Evolutionary conservation across 2,329 filamentous ascomycete genomes (phyloP).

Genomic region (Pseudogymnoascus sp.): DNA sequence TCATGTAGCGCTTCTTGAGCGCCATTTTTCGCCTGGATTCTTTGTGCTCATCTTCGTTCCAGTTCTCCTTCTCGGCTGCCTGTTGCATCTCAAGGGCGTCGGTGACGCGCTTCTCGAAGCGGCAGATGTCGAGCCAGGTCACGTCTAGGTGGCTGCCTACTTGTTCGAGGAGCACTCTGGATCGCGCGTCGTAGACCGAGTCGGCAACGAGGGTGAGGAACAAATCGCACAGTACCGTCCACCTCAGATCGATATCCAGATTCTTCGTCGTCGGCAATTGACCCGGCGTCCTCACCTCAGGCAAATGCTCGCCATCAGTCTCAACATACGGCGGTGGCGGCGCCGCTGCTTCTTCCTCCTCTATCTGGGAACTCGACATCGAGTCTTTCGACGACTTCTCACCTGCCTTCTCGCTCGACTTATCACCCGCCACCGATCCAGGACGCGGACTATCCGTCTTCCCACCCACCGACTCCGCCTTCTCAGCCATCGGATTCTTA

Average conservation of each 20-base stretch:
- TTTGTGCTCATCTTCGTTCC: conserved; percentile 95
- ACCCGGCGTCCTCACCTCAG: conserved; percentile 72
- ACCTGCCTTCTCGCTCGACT: not conserved
- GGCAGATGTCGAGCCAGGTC: conserved; percentile 85
- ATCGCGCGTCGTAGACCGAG: conserved; percentile 84
- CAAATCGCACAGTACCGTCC: conserved; percentile 93
- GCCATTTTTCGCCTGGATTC: conserved; percentile 74
- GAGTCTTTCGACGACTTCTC: not conserved
- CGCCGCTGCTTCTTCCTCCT: conserved; percentile 41
- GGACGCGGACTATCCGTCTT: conserved; percentile 28
- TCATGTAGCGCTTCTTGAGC: conserved; percentile 74
- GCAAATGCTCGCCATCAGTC: conserved; percentile 61
- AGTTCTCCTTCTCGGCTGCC: conserved; percentile 86
- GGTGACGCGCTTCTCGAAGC: conserved; percentile 94
- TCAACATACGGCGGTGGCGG: conserved; percentile 54
- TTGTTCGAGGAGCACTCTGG: conserved; percentile 71
- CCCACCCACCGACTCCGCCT: conserved; percentile 18
- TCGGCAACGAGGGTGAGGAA: conserved; percentile 97
- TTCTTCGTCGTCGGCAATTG: conserved; percentile 74
- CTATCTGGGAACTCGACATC: conserved; percentile 8
- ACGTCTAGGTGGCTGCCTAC: conserved; percentile 76
- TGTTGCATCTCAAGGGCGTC: conserved; percentile 98
- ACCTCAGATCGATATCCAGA: conserved; percentile 91
- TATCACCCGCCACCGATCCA: not conserved
- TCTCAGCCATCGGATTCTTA: conserved; percentile 76